Evolutionary conservation across 345 rosid genomes (phyloP).

Genomic region (Arabis hirsuta): DNA sequence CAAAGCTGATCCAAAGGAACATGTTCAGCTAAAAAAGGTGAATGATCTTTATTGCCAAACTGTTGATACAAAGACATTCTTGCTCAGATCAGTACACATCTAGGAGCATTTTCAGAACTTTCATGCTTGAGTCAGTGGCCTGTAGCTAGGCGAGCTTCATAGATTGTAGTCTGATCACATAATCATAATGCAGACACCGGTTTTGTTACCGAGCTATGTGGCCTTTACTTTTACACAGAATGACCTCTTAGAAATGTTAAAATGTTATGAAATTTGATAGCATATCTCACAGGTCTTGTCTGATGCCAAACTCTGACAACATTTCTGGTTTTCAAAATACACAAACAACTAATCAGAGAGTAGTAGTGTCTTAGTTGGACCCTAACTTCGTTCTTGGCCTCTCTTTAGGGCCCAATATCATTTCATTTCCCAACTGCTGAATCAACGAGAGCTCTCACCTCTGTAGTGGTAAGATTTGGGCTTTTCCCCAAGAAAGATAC

Average conservation of each 20-base stretch:
- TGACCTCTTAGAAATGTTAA: background rate
- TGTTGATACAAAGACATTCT: background rate
- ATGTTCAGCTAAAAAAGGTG: background rate
- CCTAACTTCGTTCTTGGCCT: background rate
- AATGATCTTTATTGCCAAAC: background rate
- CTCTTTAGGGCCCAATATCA: background rate
- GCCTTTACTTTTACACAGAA: background rate
- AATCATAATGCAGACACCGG: background rate
- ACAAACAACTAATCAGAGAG: no score
- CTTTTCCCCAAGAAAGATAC: constrained; percentile 28
- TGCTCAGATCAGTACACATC: background rate
- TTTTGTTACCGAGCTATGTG: background rate
- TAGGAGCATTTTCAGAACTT: background rate
- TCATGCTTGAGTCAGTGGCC: background rate
- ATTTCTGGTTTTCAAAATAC: no score
- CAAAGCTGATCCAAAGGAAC: constrained; percentile 13
- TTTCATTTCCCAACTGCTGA: background rate
- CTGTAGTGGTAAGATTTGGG: background rate
- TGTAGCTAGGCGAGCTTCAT: background rate
- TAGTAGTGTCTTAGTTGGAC: constrained; percentile 1
- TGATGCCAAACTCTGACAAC: no score
- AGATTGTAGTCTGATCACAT: background rate
- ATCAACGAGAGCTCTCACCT: constrained; percentile 13
- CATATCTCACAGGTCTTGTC: background rate
- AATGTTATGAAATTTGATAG: background rate